These are phyloP conservation scores for Ceratorhiza oryzae-sativae DNA, from an alignment of 1,284 basidiomycete species.

Conservation along the genomic window DNA sequence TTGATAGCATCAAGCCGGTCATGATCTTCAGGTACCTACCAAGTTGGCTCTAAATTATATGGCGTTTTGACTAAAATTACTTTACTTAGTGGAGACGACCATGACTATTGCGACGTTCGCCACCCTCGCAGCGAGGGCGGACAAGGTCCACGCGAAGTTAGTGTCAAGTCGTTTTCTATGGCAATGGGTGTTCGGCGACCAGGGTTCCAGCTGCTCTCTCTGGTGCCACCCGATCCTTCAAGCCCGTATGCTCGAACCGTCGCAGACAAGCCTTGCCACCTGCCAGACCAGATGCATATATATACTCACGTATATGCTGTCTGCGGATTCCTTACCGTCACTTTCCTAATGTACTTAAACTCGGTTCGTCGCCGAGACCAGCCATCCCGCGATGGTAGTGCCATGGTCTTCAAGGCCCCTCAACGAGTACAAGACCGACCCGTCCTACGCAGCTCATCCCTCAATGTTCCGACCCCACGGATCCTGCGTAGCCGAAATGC, in stretches of 20 bases:
- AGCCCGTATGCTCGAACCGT: constrained; percentile 50
- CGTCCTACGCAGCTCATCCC: constrained; percentile 23
- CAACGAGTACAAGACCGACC: background rate
- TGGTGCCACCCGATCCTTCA: constrained; percentile 57
- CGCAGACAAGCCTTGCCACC: constrained; percentile 66
- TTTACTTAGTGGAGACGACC: constrained; percentile 73
- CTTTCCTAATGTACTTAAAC: constrained; percentile 48
- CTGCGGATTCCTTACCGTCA: constrained; percentile 55
- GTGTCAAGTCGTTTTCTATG: constrained; percentile 84
- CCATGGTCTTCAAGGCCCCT: background rate
- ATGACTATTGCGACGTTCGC: constrained; percentile 83
- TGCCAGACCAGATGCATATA: constrained; percentile 72
- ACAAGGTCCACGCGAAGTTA: constrained; percentile 66
- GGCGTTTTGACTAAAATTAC: background rate
- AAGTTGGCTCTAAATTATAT: constrained; percentile 48
- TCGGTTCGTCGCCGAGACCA: background rate
- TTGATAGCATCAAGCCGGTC: constrained; percentile 68
- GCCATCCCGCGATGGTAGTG: background rate
- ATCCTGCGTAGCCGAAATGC: constrained; percentile 22
- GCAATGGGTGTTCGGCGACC: constrained; percentile 76
- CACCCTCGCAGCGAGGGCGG: constrained; percentile 53
- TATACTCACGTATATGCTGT: constrained; percentile 67
- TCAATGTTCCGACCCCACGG: constrained; percentile 24
- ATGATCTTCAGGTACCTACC: constrained; percentile 71
- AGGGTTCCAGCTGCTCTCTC: constrained; percentile 85